Evolutionary conservation across 2,329 filamentous ascomycete species (phyloP), one percentile per base, ranked within the genome.

Genomic region (Stagonosporopsis chrysanthemi): DNA sequence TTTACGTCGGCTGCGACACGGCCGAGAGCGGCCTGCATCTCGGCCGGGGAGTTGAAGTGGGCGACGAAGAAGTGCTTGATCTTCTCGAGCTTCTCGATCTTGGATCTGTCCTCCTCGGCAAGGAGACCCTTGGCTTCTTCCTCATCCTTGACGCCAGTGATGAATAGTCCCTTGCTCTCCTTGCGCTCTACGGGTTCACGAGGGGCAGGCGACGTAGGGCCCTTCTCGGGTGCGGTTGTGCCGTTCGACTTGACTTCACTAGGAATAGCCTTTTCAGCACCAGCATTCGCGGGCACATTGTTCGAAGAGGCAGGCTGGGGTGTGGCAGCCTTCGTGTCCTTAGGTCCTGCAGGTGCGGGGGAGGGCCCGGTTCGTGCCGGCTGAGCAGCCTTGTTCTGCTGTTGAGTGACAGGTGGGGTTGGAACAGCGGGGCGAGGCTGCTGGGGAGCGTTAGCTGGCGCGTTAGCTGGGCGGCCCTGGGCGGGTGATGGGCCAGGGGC

Each of bases 71-170:
- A 92, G 60, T 87, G 87, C 70, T 87, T 87, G 81, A 88, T 90
- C 78, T 91, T 93, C 70, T 82, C 81, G 53, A 86, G 77, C 69
- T 81, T 82, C 52, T 86, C 77, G 63, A 97, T 91, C 80, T 96
- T 97, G 29, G 85, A 74, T 72, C 87, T 88, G 72, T 97, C 92
- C 68, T 96, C 91, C 12, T 95, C 88, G 1, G 86, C 82, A 73
- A 99, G 94, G 23, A 97, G 82, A 31, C 91, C 88, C 54, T 89
- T 88, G 35, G 91, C 89, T 59, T 93, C 90, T 29, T 97, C 91
- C 64, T 94, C 91, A 51, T 86, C 90, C 68, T 88, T 90, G 22
- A 93, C 88, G 70, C 93, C 93, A 80, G 90, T 91, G 59, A 99
- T 88, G 77, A 97, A 99, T 19, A 99, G 85, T 45, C 91, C 94